Evolutionary conservation across 805 yeast species (phyloP), one percentile per base, ranked within the genome.

Genomic region (Isabelozyma pseudorhagii): DNA sequence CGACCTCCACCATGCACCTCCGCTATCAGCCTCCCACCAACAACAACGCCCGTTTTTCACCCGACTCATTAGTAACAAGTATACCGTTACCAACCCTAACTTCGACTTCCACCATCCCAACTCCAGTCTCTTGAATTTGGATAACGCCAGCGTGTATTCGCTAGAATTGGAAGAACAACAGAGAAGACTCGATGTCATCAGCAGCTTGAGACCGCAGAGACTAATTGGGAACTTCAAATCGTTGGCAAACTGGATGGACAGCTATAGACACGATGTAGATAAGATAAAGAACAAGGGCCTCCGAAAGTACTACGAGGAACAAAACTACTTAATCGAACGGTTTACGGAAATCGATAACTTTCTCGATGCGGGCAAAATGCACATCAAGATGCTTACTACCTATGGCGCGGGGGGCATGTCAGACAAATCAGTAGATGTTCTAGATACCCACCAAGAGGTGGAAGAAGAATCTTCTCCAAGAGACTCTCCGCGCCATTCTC

Each of bases 301-400:
- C 5, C 66, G 72, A 27, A 49, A 62, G 15, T 86, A 68, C 62
- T 87, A 88, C 64, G 63, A 65, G 40, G 61, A 67, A 2, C 93
- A 87, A 64, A 87, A 87, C 61, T 80, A 73, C 40, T 61, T 83
- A 46, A 80, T 87, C 46, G 79, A 75, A 21, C 70, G 80, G 47
- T 85, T 79, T 57, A 63, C 64, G 38, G 85, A 80, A 50, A 81
- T 87, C 25, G 96, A 87, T 61, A 69, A 72, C 46, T 69, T 87
- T 46, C 71, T 87, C 43, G 94, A 86, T 59, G 80, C 89, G 4
- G 91, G 91, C 1, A 63, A 66, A 44, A 76, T 87, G 50, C 87
- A 84, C 54, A 75, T 77, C 51, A 72, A 78, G 42, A 83, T 87
- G 83, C 74, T 88, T 46, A 72, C 79, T 43, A 82, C 79, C 46